phyloP scores from a whole-genome alignment of 1,139 yeast genomes.

The Pichia sp. region DNA sequence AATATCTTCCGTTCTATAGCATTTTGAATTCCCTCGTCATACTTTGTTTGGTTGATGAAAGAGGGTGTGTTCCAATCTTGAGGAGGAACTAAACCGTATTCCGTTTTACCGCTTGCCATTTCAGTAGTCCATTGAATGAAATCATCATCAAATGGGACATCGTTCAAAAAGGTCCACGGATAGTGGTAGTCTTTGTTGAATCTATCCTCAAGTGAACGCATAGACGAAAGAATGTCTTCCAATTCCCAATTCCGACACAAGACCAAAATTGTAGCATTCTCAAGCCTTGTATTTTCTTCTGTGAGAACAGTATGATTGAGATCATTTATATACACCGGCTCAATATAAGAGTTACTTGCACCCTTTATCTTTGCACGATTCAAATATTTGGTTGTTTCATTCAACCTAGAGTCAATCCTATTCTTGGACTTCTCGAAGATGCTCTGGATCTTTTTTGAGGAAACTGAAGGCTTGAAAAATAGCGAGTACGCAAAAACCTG shows the following conservation, averaged over 20 bases:
- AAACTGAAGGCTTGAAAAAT: slow-evolving; percentile 3
- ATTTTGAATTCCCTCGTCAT: slow-evolving; percentile 46
- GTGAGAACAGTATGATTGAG: slow-evolving; percentile 5
- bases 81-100: slow-evolving; percentile 63
- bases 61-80: slow-evolving; percentile 67
- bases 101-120: slow-evolving; percentile 80
- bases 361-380: slow-evolving; percentile 27
- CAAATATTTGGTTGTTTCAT: slow-evolving; percentile 16
- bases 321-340: slow-evolving; percentile 19
- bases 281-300: slow-evolving; percentile 25
- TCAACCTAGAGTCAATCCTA: slow-evolving; percentile 9
- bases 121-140: slow-evolving; percentile 65
- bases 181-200: slow-evolving; percentile 64
- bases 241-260: slow-evolving; percentile 58
- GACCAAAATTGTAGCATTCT: slow-evolving; percentile 66
- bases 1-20: slow-evolving; percentile 59
- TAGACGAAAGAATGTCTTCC: slow-evolving; percentile 42
- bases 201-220: slow-evolving; percentile 58
- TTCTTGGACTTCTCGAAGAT: slow-evolving; percentile 17
- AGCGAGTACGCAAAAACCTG: background rate
- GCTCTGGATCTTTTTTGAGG: background rate
- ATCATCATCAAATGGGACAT: slow-evolving; percentile 66
- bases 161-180: slow-evolving; percentile 89
- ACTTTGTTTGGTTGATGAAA: slow-evolving; percentile 41
- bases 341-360: slow-evolving; percentile 29